Evolutionary conservation across 2,329 filamentous ascomycete genomes (phyloP), one percentile per base, ranked within the genome.

Genomic region (Venturia oleaginea): DNA sequence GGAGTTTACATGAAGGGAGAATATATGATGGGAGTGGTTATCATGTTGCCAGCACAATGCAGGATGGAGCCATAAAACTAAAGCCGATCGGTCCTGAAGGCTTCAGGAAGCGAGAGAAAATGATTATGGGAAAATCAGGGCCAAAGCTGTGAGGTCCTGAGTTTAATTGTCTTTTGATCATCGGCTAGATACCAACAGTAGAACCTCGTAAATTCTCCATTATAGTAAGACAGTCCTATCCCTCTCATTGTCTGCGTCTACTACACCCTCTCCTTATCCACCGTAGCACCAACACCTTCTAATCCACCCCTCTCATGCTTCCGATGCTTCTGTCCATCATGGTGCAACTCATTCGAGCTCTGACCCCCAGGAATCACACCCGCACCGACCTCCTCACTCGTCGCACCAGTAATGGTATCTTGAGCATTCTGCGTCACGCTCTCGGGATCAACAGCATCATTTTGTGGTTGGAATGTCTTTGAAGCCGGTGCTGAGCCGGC

Each of bases 401-500:
- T 83, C 3, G 82, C 78, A 34, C 83, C 83, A 38, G 69, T 73
- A 17, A 84, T 70, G 0, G 81, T 82, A 40, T 77, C 75, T 1
- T 71, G 73, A 0, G 83, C 79, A 15, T 74, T 70, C 7, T 80
- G 78, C 65, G 71, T 69, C 64, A 75, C 72, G 8, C 74, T 74
- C 62, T 80, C 78, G 63, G 78, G 77, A 67, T 75, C 76, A 54
- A 76, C 70, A 3, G 77, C 72, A 42, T 75, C 71, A 65, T 75
- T 71, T 73, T 81, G 80, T 34, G 80, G 78, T 13, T 73, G 68
- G 75, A 77, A 81, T 22, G 78, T 77, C 19, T 69, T 72, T 48
- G 75, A 72, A 0, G 74, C 67, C 1, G 88, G 88, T 0, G 88
- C 88, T 3, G 84, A 83, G 66, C 88, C 88, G 0, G 86, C 75